Base-by-base conservation (phyloP, 768 basidiomycete genomes). In the Lyophyllum decastes region DNA sequence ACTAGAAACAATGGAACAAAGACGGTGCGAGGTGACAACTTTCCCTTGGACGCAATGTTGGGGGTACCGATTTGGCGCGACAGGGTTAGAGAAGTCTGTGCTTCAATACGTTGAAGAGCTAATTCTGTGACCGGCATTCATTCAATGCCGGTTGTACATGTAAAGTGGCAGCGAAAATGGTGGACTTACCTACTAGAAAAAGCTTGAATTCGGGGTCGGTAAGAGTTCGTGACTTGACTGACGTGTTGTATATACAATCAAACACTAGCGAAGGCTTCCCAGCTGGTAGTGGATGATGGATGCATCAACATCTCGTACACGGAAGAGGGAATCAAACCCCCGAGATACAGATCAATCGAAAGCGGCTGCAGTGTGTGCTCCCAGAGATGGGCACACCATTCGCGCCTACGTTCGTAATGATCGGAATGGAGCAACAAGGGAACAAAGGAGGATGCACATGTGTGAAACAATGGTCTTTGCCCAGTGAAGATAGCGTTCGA, bases 41-140 rank as follows among this genome's bases (percentile, higher is more conserved):
- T 82, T n/a, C 91, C 91, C 69, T 93, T 94, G 52, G 85, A 85
- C 2, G 80, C 72, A 52, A 94, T 90, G 70, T 93, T 94, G 5
- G 91, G 91, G 0, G 82, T 88, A 22, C 80, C 81, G 58, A 93
- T 84, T 48, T 83, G 78, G 22, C 89, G 82, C 1, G 90, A 90
- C 44, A 92, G 79, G 0, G 75, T 61, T n/a, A 90, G 66, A 4
- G 76, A 65, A 8, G 82, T 78, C 59, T 88, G 86, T 0, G 78
- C 77, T 72, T 90, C 88, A 46, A 89, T 81, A 9, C 82, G 83
- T 63, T 88, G 87, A 3, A 91, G 68, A 0, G 85, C 84, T 10
- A 90, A 79, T 70, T 92, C 89, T 92, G 61, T 35, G 30, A 10
- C 25, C 46, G 35, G 46, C 19, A 12, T 17, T 43, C 24, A 11